phyloP scores from a whole-genome alignment of 2,329 filamentous ascomycete species.

The Fusarium foetens region DNA sequence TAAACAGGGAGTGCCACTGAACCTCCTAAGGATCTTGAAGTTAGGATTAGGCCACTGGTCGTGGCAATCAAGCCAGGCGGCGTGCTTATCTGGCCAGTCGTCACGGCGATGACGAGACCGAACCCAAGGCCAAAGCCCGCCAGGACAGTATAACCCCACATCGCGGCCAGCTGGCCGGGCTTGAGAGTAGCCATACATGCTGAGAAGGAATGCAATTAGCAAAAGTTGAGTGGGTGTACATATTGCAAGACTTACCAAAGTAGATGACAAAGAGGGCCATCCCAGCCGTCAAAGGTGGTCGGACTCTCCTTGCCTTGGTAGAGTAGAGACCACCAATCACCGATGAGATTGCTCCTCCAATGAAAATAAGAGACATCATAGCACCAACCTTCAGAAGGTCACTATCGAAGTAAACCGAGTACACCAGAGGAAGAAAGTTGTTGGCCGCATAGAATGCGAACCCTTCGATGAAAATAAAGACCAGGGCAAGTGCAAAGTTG shows the following conservation, averaged over 20 bases:
- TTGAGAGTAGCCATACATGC: background rate
- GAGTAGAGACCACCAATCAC: background rate
- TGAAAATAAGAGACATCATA: background rate
- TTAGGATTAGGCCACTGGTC: background rate
- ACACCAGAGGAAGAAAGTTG: background rate
- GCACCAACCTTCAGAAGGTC: background rate
- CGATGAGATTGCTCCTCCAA: background rate
- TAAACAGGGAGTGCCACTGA: background rate
- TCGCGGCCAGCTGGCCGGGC: background rate
- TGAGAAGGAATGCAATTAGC: background rate
- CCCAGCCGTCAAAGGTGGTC: background rate
- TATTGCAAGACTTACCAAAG: background rate
- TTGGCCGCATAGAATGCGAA: background rate
- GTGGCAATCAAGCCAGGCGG: background rate
- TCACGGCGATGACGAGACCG: background rate
- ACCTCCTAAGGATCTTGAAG: background rate
- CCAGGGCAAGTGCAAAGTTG: background rate
- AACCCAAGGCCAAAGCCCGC: background rate
- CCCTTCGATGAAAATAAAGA: background rate
- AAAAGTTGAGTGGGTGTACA: too few relatives aligned
- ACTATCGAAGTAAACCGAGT: background rate
- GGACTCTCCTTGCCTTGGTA: background rate
- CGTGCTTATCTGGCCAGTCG: background rate
- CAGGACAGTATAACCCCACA: background rate
- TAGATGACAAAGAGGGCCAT: background rate